Conservation (phyloP, 2,329 filamentous ascomycete genomes). For the Dactylellina cionopaga region DNA sequence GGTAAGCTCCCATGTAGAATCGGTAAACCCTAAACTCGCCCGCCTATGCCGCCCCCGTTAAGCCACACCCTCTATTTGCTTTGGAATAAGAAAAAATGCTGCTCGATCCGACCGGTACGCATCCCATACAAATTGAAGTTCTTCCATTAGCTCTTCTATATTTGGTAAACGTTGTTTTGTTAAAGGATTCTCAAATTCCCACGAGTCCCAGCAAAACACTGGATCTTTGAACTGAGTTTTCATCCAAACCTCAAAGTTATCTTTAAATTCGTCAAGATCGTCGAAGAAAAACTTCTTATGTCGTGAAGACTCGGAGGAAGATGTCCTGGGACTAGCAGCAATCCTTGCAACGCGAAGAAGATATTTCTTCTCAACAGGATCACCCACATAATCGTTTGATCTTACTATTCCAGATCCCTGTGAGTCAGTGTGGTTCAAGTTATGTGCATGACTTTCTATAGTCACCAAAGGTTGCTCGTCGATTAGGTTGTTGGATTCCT, state of each 20-base stretch:
- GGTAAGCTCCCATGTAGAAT: too few species aligned
- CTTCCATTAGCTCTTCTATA: not conserved
- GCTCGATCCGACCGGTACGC: not conserved
- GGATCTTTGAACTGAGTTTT: constrained; percentile 6
- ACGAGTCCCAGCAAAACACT: constrained; percentile 8
- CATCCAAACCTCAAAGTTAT: constrained; percentile 24
- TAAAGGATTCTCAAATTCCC: constrained; percentile 1
- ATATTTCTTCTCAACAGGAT: constrained; percentile 14
- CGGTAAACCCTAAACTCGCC: too few species aligned
- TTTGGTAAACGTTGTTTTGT: not conserved
- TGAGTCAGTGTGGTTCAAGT: not conserved
- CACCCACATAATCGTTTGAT: too few species aligned
- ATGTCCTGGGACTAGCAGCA: not conserved
- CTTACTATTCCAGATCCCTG: too few species aligned
- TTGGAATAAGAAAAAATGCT: constrained; percentile 20
- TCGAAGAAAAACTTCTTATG: constrained; percentile 14
- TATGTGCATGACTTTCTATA: not conserved
- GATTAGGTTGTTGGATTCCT: too few species aligned
- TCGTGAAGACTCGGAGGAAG: not conserved
- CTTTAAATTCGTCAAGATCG: constrained; percentile 4
- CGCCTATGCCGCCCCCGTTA: too few species aligned
- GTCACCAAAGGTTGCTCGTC: not conserved
- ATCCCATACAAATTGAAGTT: not conserved
- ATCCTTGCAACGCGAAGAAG: not conserved
- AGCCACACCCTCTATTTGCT: not conserved